Conservation (phyloP, 2,329 filamentous ascomycete species). For the Colletotrichum aenigma region DNA sequence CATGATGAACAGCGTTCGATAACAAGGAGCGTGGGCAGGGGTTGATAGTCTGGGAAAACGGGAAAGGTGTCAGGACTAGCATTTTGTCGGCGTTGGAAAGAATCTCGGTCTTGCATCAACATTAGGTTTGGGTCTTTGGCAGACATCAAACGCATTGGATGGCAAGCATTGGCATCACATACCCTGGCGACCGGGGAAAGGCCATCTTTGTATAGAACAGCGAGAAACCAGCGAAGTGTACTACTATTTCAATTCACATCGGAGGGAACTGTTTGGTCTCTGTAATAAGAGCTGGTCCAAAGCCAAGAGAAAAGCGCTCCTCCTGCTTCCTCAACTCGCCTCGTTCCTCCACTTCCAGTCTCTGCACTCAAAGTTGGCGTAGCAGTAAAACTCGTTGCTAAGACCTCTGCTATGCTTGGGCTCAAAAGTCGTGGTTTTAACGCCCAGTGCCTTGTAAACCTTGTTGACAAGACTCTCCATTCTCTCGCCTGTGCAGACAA, state of each 20-base stretch:
- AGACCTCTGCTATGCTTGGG: constrained; percentile 73
- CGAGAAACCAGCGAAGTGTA: constrained; percentile 3
- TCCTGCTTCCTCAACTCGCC: neutral
- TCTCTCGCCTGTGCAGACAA: constrained; percentile 79
- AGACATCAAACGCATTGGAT: neutral
- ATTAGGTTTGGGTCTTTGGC: neutral
- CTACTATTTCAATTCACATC: neutral
- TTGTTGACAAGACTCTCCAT: constrained; percentile 69
- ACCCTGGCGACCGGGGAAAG: neutral
- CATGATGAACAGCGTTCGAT: neutral
- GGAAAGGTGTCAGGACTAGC: neutral
- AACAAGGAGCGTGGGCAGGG: neutral
- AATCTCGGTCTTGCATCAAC: neutral
- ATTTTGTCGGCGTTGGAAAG: constrained; percentile 20
- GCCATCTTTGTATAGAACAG: constrained; percentile 11
- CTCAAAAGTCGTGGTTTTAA: constrained; percentile 70
- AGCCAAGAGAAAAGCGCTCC: neutral
- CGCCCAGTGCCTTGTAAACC: constrained; percentile 69
- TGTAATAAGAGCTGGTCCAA: neutral
- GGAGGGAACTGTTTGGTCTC: neutral
- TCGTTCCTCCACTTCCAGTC: constrained; percentile 47
- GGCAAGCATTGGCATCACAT: neutral
- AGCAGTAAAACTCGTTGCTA: constrained; percentile 83
- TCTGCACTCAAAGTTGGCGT: constrained; percentile 75
- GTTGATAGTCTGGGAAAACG: neutral